These are phyloP conservation scores for Phaeosphaeriaceae sp. DNA, from an alignment of 2,329 filamentous ascomycete species.

Conservation along the genomic window DNA sequence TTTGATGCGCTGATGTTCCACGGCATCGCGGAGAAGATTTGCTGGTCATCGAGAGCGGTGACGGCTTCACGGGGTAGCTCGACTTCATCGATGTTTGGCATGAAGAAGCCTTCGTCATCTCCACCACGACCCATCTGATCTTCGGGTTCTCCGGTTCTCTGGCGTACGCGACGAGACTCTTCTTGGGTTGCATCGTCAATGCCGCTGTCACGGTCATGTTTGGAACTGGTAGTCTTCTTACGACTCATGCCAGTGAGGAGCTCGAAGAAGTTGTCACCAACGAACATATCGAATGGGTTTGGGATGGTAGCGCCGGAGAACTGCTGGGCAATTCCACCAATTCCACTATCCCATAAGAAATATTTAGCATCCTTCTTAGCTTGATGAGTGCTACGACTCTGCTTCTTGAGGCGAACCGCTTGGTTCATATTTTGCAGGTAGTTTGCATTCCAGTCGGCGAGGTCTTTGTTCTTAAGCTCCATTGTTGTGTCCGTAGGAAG, in stretches of 20 bases:
- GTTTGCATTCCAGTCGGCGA: constrained; percentile 63
- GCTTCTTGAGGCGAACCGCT: constrained; percentile 53
- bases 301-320: constrained; percentile 42
- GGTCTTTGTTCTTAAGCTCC: constrained; percentile 62
- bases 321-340: constrained; percentile 57
- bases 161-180: constrained; percentile 43
- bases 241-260: constrained; percentile 52
- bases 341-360: constrained; percentile 65
- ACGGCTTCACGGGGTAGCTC: constrained; percentile 75
- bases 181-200: constrained; percentile 43
- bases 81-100: constrained; percentile 53
- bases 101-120: constrained; percentile 42
- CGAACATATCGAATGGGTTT: constrained; percentile 63
- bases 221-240: constrained; percentile 27
- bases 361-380: constrained; percentile 69
- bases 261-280: constrained; percentile 61
- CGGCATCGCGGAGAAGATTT: constrained; percentile 69
- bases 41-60: constrained; percentile 70
- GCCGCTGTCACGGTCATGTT: constrained; percentile 44
- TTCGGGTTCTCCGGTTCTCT: constrained; percentile 40
- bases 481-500: constrained; percentile 58
- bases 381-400: constrained; percentile 50
- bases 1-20: constrained; percentile 69
- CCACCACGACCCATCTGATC: constrained; percentile 42
- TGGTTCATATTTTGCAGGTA: constrained; percentile 67